These are phyloP conservation scores for Orbilia blumenaviensis DNA, from an alignment of 2,329 filamentous ascomycete genomes.

Conservation along the genomic window DNA sequence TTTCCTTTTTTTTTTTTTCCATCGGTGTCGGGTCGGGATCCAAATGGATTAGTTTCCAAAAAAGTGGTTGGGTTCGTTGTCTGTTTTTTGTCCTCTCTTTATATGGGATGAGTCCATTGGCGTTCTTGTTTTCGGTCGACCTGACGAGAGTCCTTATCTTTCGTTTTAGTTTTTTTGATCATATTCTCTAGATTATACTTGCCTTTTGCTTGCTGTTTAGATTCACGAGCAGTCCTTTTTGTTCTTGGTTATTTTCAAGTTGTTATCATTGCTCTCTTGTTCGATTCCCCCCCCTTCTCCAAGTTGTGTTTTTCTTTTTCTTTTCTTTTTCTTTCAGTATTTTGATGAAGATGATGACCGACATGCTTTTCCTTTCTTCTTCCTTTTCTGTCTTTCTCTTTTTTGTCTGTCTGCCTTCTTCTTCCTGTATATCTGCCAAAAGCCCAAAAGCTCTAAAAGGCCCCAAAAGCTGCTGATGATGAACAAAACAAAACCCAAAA, in stretches of 20 bases:
- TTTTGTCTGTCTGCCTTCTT: not conserved
- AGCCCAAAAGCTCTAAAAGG: slow-evolving; percentile 15
- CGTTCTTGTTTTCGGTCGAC: slow-evolving; percentile 18
- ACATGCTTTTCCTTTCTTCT: slow-evolving; percentile 3
- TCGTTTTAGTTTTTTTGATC: slow-evolving; percentile 13
- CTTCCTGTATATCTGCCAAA: slow-evolving; percentile 26
- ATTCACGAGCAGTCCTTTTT: too few species aligned
- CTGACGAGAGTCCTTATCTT: not conserved
- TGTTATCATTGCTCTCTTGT: not conserved
- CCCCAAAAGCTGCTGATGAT: slow-evolving; percentile 28
- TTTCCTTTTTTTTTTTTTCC: not conserved
- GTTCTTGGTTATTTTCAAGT: not conserved
- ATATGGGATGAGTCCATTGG: slow-evolving; percentile 16
- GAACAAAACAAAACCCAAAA: not conserved
- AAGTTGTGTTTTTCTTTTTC: not conserved
- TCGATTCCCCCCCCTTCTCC: not conserved
- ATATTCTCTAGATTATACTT: slow-evolving; percentile 11
- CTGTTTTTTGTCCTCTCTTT: slow-evolving; percentile 4
- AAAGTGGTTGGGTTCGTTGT: slow-evolving; percentile 44
- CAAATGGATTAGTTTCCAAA: slow-evolving; percentile 15
- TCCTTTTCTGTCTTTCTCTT: not conserved
- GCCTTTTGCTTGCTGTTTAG: not conserved
- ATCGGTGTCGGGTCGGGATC: slow-evolving; percentile 40
- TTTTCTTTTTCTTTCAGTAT: not conserved
- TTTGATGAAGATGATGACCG: slow-evolving; percentile 13